phyloP scores from a whole-genome alignment of 495 filamentous ascomycete genomes.

The Penicillium steckii region DNA sequence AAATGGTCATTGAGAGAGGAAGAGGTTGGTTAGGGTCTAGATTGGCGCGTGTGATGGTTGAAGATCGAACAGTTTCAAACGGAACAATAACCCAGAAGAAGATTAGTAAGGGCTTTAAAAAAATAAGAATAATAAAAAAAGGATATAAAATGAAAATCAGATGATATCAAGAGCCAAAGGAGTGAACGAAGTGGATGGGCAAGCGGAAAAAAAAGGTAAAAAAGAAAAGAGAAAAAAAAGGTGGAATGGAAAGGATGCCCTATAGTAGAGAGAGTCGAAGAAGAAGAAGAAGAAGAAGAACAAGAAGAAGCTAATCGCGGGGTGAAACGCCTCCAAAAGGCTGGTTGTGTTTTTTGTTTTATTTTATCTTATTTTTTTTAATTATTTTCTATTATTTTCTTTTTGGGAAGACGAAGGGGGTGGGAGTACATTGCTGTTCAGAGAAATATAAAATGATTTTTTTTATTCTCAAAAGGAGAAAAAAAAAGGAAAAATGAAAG shows the following conservation, averaged over 20 bases:
- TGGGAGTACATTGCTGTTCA: neutral
- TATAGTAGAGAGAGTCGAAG: too few species aligned
- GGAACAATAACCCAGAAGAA: slow-evolving; percentile 5
- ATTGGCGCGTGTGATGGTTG: neutral
- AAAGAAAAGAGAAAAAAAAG: slow-evolving; percentile 13
- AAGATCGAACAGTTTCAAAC: neutral
- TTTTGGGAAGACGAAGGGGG: slow-evolving; percentile 3
- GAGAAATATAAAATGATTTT: neutral
- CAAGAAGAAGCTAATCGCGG: slow-evolving; percentile 36
- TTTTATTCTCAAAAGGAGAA: too few species aligned
- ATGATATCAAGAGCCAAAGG: slow-evolving; percentile 25
- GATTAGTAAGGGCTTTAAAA: slow-evolving; percentile 12
- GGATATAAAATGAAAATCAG: slow-evolving; percentile 6
- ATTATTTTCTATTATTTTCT: slow-evolving; percentile 5
- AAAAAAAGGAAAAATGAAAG: neutral
- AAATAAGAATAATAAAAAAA: slow-evolving; percentile 21
- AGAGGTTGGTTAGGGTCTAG: slow-evolving; percentile 13
- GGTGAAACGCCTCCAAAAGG: slow-evolving; percentile 35
- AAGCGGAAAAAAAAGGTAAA: slow-evolving; percentile 4
- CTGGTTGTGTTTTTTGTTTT: slow-evolving; percentile 21
- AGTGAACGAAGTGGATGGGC: slow-evolving; percentile 26
- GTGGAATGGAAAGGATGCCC: slow-evolving; percentile 12
- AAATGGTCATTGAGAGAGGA: slow-evolving; percentile 19
- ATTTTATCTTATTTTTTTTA: slow-evolving; percentile 11
- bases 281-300: slow-evolving; percentile 20